phyloP scores from a whole-genome alignment of 495 filamentous ascomycete genomes.

The Geoglossum glabrum region DNA sequence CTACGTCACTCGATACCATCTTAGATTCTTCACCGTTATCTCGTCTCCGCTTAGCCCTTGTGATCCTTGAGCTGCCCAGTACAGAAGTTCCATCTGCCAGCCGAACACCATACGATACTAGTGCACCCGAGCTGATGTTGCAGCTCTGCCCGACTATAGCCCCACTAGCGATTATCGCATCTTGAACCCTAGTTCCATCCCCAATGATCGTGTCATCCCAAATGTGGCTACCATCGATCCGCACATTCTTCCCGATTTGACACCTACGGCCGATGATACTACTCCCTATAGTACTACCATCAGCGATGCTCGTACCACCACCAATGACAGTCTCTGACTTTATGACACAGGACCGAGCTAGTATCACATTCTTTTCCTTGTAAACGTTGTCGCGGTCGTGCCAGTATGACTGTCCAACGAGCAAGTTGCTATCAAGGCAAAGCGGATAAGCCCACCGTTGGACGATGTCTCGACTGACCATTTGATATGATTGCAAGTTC shows the following conservation, averaged over 20 bases:
- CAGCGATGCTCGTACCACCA: slow-evolving; percentile 50
- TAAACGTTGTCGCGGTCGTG: slow-evolving; percentile 44
- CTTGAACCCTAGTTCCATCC: slow-evolving; percentile 46
- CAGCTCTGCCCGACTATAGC: slow-evolving; percentile 51
- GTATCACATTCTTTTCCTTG: slow-evolving; percentile 45
- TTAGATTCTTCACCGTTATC: slow-evolving; percentile 20
- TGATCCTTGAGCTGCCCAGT: slow-evolving; percentile 31
- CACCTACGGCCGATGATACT: slow-evolving; percentile 69
- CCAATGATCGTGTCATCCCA: slow-evolving; percentile 70
- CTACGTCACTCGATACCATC: slow-evolving; percentile 18
- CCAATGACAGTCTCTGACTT: slow-evolving; percentile 54
- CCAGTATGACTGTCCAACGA: slow-evolving; percentile 55
- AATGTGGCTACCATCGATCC: slow-evolving; percentile 62
- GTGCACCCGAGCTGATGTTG: slow-evolving; percentile 43
- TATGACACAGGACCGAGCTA: slow-evolving; percentile 51
- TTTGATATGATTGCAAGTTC: slow-evolving; percentile 76
- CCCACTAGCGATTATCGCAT: slow-evolving; percentile 55
- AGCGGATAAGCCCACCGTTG: slow-evolving; percentile 84
- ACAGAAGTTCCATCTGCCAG: slow-evolving; percentile 41
- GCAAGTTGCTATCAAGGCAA: slow-evolving; percentile 71
- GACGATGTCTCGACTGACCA: slow-evolving; percentile 74
- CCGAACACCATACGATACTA: slow-evolving; percentile 61
- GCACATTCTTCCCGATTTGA: slow-evolving; percentile 65
- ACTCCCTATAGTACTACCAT: slow-evolving; percentile 42
- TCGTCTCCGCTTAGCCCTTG: slow-evolving; percentile 27